These are phyloP conservation scores for Colletotrichum theobromicola DNA, from an alignment of 2,329 filamentous ascomycete genomes.

Conservation along the genomic window DNA sequence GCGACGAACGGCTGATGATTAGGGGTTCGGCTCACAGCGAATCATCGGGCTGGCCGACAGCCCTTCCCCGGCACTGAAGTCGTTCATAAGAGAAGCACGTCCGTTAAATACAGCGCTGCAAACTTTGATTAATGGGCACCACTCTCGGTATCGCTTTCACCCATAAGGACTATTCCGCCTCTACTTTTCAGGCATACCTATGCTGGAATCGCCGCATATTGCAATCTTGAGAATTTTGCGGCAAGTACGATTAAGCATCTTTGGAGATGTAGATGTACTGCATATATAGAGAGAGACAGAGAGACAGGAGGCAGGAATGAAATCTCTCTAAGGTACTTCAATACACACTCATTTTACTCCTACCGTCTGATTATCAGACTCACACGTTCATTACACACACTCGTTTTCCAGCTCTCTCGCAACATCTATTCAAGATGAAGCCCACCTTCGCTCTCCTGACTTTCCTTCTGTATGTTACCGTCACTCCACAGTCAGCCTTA, in stretches of 20 bases:
- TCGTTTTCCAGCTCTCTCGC: not conserved
- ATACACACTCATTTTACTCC: not conserved
- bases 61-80: not conserved
- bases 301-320: fast-evolving
- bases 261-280: too few species aligned
- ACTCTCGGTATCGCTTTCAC: not conserved
- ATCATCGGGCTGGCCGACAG: not conserved
- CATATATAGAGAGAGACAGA: not conserved
- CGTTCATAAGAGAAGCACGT: not conserved
- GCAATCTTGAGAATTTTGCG: not conserved
- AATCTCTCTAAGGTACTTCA: not conserved
- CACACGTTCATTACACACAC: not conserved
- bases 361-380: not conserved
- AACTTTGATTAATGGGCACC: not conserved
- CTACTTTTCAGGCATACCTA: not conserved
- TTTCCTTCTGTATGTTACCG: not conserved
- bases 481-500: not conserved
- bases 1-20: fast-evolving
- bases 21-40: not conserved
- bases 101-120: not conserved
- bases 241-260: too few species aligned
- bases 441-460: not conserved
- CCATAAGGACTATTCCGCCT: not conserved
- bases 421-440: not conserved
- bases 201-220: not conserved